A percentile compares a stretch with the other conserved stretches of the same genome.
phyloP scores from a whole-genome alignment of 2,329 filamentous ascomycete species.

The Colletotrichum sp. region DNA sequence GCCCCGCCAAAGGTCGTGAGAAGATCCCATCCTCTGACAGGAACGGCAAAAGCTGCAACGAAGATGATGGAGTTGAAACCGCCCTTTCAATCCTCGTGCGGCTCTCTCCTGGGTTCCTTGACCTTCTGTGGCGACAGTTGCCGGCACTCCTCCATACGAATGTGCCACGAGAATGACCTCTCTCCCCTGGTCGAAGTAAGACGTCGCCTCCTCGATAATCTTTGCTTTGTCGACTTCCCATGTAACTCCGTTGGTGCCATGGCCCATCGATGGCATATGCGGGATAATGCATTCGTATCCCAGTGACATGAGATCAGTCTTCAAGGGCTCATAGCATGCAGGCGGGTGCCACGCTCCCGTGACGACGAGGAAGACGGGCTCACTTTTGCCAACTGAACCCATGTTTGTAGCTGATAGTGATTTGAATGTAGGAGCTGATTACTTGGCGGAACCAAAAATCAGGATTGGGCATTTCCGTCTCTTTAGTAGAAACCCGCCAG shows the following conservation, averaged over 20 bases:
- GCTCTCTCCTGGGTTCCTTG: background rate
- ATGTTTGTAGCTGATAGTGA: background rate
- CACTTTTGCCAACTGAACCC: background rate
- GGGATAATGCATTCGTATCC: background rate
- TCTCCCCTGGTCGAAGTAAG: background rate
- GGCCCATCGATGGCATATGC: background rate
- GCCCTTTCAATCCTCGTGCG: background rate
- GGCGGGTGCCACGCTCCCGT: background rate
- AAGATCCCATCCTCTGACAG: background rate
- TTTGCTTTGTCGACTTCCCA: background rate
- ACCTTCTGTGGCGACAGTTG: background rate
- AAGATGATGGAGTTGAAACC: background rate
- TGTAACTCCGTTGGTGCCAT: background rate
- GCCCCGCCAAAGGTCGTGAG: background rate
- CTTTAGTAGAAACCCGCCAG: background rate
- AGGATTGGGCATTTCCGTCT: background rate
- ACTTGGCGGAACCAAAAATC: background rate
- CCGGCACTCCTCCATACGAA: background rate
- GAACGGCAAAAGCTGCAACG: background rate
- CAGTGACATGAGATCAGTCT: background rate
- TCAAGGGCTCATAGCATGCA: background rate
- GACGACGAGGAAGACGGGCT: background rate
- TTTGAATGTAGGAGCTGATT: background rate
- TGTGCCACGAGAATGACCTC: background rate
- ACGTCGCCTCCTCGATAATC: background rate